Evolutionary conservation across 371 early-diverging fungal species (phyloP), one percentile per base, ranked within the genome.

Genomic region (Mucor circinelloides): DNA sequence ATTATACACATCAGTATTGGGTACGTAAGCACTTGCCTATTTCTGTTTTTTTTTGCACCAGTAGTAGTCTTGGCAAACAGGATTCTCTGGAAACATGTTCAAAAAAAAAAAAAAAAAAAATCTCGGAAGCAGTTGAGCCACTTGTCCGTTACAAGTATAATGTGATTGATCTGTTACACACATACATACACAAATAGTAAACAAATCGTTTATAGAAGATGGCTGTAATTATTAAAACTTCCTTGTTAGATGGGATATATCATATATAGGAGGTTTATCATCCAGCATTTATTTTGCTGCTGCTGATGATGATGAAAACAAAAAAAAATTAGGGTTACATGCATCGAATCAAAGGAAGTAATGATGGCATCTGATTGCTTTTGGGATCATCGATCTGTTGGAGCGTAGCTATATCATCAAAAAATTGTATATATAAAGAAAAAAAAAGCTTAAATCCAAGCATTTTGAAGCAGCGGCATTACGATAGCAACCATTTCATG

Each of bases 391-490:
- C 34, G 34, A 34, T 34, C 34, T 8, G 34, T 9, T 34, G 8
- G 8, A 34, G n/a, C n/a, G n/a, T 12, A 15, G 10, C 6, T 10
- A 10, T 36, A 36, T n/a, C n/a, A n/a, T n/a, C n/a, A n/a, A n/a
- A n/a, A 30, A 30, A 38, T 38, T 13, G 38, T n/a, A n/a, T n/a
- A n/a, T n/a, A n/a, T n/a, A n/a, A n/a, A n/a, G n/a, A n/a, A n/a
- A n/a, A n/a, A n/a, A n/a, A n/a, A n/a, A n/a, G n/a, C n/a, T n/a
- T n/a, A 38, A 38, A 38, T 4, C 38, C 10, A 38, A 38, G 15
- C 13, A 38, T 13, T 21, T 50, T 25, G 23, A 50, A 25, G 50
- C 50, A 25, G 50, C 50, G 38, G 74, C 78, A 9, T 71, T 78
- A 73, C 75, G 54, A n/a, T 54, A 28, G 23, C n/a, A 23, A 21